Base-by-base conservation (phyloP, 75 land plant species). In the Chamaecyparis obtusa region DNA sequence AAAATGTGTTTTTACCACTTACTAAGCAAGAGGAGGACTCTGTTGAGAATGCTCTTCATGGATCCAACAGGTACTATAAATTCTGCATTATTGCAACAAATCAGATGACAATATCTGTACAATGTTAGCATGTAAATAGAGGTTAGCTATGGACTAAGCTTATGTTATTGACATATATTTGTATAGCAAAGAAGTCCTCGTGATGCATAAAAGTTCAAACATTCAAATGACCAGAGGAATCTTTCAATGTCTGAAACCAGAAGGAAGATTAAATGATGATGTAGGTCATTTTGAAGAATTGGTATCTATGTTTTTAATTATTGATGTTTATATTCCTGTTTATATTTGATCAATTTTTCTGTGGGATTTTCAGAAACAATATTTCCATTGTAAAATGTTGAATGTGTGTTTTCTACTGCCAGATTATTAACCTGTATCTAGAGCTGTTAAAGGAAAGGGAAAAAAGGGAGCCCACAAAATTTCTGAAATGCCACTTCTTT, bases 361-460 rank as follows among this genome's bases (percentile, higher is more conserved):
- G 13, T 14, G 36, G 11, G 76, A 13, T 74, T 74, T 30, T 74
- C 2, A 36, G 76, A 74, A 74, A 36, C 76, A 74, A 33, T 74
- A 13, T 74, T 32, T 74, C 36, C 11, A 32, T 74, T 3, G 9
- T 32, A 74, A 74, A 30, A 32, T 74, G 16, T 74, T 74, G 33
- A 74, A 10, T 74, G 36, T 74, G 36, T 33, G 9, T 74, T 74
- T 74, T 74, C 33, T 32, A 74, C 14, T 32, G 36, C 76, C 90
- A 88, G 91, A 87, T 90, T 32, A 90, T 90, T 27, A 90, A 90
- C 80, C 48, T 90, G 77, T 90, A 90, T 87, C 89, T 90, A 87
- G 91, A 88, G 43, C 84, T 90, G 16, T 71, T 90, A 60, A 90
- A 90, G 86, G 91, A 90, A 54, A 88, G 90, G 83, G 87, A 85